A percentile compares a stretch with the other conserved stretches of the same genome.
phyloP scores from a whole-genome alignment of 768 basidiomycete species.

The Exidia glandulosa region DNA sequence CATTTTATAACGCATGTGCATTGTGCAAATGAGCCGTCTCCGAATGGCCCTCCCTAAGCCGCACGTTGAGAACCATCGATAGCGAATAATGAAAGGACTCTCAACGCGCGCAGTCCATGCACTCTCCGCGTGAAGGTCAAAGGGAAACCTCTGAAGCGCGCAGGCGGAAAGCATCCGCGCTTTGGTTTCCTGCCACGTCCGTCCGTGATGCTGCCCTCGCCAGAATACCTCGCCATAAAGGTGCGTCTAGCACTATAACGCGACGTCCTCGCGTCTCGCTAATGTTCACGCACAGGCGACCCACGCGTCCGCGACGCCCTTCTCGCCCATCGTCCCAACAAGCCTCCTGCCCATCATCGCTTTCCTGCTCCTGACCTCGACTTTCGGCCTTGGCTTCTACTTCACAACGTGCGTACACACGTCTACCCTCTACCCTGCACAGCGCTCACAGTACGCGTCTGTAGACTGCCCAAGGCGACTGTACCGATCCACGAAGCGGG shows the following conservation, averaged over 20 bases:
- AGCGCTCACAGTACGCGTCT: conserved; percentile 6
- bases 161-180: no score
- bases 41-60: no score
- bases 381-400: conserved; percentile 83
- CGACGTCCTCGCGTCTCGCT: background rate
- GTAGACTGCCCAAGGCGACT: conserved; percentile 66
- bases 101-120: no score
- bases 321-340: conserved; percentile 59
- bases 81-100: no score
- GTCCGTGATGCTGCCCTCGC: background rate
- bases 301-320: conserved; percentile 57
- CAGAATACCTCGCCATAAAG: background rate
- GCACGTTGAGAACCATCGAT: no score
- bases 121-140: no score
- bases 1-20: no score
- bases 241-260: background rate
- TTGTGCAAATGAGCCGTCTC: no score
- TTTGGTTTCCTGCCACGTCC: no score
- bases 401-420: conserved; percentile 50
- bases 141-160: no score
- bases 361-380: conserved; percentile 55
- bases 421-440: no score
- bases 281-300: conserved; percentile 32
- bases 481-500: conserved; percentile 55
- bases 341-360: conserved; percentile 63